These are phyloP conservation scores for Leccinellum rugosiceps DNA, from an alignment of 768 basidiomycete species.

Conservation along the genomic window DNA sequence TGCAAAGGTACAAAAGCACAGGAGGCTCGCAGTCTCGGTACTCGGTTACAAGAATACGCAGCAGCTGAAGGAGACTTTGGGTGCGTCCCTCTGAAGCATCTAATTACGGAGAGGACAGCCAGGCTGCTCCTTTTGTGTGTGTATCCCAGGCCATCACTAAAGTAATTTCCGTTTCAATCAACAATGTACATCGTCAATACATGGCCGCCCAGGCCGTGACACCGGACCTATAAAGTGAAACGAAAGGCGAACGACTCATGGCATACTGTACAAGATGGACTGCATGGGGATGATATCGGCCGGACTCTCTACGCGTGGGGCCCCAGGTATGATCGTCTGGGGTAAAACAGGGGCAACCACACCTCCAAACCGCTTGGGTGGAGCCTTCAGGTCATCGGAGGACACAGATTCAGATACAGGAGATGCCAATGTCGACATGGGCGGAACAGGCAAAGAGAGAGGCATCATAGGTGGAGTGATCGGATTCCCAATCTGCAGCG, in stretches of 20 bases:
- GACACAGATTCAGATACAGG: not conserved
- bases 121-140: too few species aligned
- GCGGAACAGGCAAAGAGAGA: slow-evolving; percentile 17
- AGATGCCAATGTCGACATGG: slow-evolving; percentile 19
- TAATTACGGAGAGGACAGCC: too few species aligned
- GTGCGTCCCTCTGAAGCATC: too few species aligned
- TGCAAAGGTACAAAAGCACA: slow-evolving; percentile 84
- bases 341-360: slow-evolving; percentile 15
- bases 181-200: not conserved
- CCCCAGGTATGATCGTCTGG: slow-evolving; percentile 18
- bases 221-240: too few species aligned
- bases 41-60: slow-evolving; percentile 79
- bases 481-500: slow-evolving; percentile 2
- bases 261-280: slow-evolving; percentile 6
- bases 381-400: not conserved
- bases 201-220: too few species aligned
- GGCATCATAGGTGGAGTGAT: not conserved
- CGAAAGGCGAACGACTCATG: not conserved
- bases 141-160: too few species aligned
- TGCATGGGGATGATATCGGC: slow-evolving; percentile 20
- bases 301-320: slow-evolving; percentile 32
- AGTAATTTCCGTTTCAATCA: not conserved
- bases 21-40: slow-evolving; percentile 90
- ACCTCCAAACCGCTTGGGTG: not conserved
- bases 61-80: too few species aligned